Percentiles rank a stretch among this genome's conserved stretches.
Conservation (phyloP, 2,329 filamentous ascomycete species). For the Neofusicoccum cordaticola region DNA sequence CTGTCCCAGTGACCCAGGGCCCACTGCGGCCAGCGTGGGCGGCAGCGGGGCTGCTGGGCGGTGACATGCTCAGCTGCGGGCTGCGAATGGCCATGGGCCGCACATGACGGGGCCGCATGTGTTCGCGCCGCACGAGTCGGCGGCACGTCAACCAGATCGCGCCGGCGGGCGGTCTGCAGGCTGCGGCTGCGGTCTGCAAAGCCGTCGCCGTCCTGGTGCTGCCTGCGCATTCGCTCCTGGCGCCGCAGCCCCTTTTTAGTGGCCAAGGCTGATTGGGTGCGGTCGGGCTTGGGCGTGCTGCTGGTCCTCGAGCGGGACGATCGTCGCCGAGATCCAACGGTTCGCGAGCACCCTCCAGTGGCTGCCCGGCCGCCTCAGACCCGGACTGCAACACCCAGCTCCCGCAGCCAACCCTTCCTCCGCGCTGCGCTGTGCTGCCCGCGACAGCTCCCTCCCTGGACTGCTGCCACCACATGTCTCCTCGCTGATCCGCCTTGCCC, state of each 20-base stretch:
- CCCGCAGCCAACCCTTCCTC: slow-evolving; percentile 2
- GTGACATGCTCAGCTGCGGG: neutral
- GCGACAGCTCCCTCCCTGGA: slow-evolving; percentile 1
- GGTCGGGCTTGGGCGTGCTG: slow-evolving; percentile 8
- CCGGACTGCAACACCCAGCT: slow-evolving; percentile 9
- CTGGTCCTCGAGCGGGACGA: slow-evolving; percentile 10
- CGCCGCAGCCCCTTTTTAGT: slow-evolving; percentile 10
- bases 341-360: neutral
- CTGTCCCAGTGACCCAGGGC: neutral
- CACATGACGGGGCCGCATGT: slow-evolving; percentile 3
- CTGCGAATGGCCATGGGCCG: neutral
- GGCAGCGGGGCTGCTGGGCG: neutral
- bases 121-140: neutral
- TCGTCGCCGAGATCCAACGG: slow-evolving; percentile 14
- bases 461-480: slow-evolving; percentile 10
- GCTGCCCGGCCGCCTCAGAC: slow-evolving; percentile 10
- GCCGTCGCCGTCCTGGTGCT: neutral
- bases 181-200: neutral
- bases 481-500: slow-evolving; percentile 15
- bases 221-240: slow-evolving; percentile 1
- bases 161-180: neutral
- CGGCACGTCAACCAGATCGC: slow-evolving; percentile 3
- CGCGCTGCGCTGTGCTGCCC: neutral
- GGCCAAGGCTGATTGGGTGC: slow-evolving; percentile 13
- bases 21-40: neutral